Conservation (phyloP, 805 yeast species). For the Deakozyma indianensis region DNA sequence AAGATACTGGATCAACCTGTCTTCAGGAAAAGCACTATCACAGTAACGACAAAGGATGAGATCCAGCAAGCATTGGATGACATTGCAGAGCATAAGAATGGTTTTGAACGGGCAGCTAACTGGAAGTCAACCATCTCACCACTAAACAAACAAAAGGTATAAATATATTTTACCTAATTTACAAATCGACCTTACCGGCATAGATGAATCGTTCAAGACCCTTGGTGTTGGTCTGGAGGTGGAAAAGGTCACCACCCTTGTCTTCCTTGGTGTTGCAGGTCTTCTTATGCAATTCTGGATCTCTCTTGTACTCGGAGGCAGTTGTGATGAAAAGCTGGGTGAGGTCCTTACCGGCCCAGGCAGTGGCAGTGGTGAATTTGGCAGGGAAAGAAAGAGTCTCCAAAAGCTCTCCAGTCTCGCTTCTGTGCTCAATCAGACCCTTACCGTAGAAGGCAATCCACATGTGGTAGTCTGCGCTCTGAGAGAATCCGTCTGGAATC, state of each 20-base stretch:
- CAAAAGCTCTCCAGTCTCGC: constrained; percentile 32
- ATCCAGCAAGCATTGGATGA: neutral
- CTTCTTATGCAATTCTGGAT: constrained; percentile 14
- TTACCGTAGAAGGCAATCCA: constrained; percentile 59
- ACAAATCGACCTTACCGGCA: neutral
- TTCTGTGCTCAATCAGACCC: constrained; percentile 35
- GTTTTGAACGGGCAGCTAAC: constrained; percentile 2
- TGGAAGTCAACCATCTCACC: neutral
- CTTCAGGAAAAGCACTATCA: neutral
- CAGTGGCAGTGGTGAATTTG: constrained; percentile 46
- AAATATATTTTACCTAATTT: no score
- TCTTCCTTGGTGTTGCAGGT: constrained; percentile 17
- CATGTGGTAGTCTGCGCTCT: constrained; percentile 38
- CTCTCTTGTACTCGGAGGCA: constrained; percentile 37
- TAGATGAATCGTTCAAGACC: neutral
- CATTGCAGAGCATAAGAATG: neutral
- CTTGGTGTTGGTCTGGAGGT: neutral
- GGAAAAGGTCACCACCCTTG: constrained; percentile 16
- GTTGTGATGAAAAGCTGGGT: constrained; percentile 55
- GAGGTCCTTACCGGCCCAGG: constrained; percentile 45
- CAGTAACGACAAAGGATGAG: constrained; percentile 1
- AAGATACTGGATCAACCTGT: constrained; percentile 26
- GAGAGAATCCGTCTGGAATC: constrained; percentile 67
- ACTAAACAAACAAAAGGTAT: neutral
- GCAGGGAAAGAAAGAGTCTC: constrained; percentile 45